Evolutionary conservation across 495 filamentous ascomycete genomes (phyloP).

Genomic region (Podospora appendiculata): DNA sequence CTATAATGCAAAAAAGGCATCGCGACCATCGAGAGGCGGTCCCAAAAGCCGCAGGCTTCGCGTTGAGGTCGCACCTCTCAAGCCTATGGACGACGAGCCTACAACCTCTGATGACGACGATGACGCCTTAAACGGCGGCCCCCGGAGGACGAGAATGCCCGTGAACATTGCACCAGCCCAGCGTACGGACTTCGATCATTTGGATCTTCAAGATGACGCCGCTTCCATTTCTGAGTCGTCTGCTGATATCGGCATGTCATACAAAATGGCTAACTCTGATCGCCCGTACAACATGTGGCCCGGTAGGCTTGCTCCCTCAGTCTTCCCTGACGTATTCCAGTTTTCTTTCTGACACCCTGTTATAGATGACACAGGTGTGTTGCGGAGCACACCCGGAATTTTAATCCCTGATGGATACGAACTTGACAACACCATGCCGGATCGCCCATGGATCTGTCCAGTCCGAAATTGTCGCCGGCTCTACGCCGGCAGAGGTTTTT

Average conservation of each 20-base stretch:
- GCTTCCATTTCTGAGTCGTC: too few species aligned
- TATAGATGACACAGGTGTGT: neutral
- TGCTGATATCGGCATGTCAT: too few species aligned
- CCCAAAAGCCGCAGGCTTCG: neutral
- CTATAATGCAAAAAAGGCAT: neutral
- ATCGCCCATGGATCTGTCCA: conserved; percentile 17
- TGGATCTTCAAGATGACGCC: too few species aligned
- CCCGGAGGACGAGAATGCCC: too few species aligned
- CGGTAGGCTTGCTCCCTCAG: neutral
- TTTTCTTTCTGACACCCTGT: neutral
- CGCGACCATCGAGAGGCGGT: neutral
- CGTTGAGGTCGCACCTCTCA: neutral
- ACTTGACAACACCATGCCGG: neutral
- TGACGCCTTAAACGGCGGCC: too few species aligned
- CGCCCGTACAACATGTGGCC: conserved; percentile 14
- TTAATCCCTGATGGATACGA: conserved; percentile 10
- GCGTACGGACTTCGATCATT: too few species aligned
- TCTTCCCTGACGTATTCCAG: neutral
- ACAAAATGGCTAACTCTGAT: conserved; percentile 6
- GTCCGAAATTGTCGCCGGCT: conserved; percentile 10
- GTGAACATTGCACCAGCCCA: too few species aligned
- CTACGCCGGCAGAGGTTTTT: neutral
- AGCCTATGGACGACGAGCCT: neutral
- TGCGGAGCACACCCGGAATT: neutral
- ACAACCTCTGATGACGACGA: neutral